Conservation (phyloP, 139 green algal genomes). For the Micractinium sp. region DNA sequence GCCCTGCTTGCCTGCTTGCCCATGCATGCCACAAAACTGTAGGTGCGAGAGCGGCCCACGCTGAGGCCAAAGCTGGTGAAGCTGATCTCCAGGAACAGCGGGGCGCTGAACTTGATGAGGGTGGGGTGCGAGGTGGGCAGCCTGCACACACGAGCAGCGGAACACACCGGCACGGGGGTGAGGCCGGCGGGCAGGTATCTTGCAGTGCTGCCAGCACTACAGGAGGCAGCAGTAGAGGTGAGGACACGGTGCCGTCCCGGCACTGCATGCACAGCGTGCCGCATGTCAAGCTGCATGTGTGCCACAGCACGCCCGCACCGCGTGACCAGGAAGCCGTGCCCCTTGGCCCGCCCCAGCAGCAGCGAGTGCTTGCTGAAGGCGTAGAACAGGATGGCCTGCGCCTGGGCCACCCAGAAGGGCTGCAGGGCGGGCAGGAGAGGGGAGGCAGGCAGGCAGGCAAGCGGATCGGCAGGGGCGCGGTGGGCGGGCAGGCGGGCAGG, state of each 20-base stretch:
- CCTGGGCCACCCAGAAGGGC: constrained; percentile 29
- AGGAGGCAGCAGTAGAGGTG: not conserved
- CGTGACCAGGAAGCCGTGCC: constrained; percentile 25
- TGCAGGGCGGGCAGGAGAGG: not conserved
- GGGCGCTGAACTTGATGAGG: constrained; percentile 33
- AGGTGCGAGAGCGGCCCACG: constrained; percentile 23
- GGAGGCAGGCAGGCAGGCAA: not conserved
- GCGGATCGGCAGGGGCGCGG: too few species aligned
- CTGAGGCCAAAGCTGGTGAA: constrained; percentile 19
- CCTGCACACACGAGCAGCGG: not conserved
- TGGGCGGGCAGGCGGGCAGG: too few species aligned
- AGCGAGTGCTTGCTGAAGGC: not conserved
- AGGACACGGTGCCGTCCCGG: not conserved
- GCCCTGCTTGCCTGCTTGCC: not conserved
- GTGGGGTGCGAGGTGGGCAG: constrained; percentile 33
- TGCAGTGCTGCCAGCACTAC: too few species aligned
- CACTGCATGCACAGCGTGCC: not conserved
- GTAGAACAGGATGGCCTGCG: constrained; percentile 27
- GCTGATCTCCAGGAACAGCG: constrained; percentile 36
- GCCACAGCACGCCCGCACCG: not conserved
- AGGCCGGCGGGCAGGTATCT: not conserved
- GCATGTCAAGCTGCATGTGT: too few species aligned
- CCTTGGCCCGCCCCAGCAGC: constrained; percentile 6
- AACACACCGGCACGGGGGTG: too few species aligned
- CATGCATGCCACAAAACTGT: constrained; percentile 37